Conservation (phyloP, 225 moss, liverwort and hornwort species). For the Polytrichum formosum region DNA sequence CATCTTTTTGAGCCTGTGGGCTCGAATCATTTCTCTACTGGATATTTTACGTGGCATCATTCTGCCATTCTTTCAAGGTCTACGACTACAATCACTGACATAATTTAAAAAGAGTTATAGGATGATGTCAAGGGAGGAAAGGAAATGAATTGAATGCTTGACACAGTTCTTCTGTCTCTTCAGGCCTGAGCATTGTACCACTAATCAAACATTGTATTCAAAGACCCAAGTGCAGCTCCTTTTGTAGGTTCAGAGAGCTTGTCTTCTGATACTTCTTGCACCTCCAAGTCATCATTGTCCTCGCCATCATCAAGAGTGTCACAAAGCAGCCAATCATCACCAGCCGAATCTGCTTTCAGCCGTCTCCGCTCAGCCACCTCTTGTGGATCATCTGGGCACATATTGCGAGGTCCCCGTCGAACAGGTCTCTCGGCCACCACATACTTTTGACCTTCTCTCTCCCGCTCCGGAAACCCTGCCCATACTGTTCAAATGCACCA, state of each 20-base stretch:
- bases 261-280: conserved; percentile 5
- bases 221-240: background rate
- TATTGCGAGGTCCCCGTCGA: conserved; percentile 66
- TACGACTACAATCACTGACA: no score
- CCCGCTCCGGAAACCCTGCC: conserved; percentile 87
- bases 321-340: conserved; percentile 73
- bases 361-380: conserved; percentile 68
- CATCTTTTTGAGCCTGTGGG: background rate
- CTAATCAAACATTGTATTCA: conserved; percentile 4
- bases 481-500: conserved; percentile 51
- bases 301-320: conserved; percentile 57
- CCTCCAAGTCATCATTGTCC: conserved; percentile 29
- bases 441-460: conserved; percentile 91
- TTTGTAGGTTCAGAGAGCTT: conserved; percentile 1
- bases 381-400: conserved; percentile 57
- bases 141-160: background rate
- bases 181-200: background rate
- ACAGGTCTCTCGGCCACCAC: conserved; percentile 86
- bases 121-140: background rate
- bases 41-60: no score
- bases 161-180: background rate
- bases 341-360: conserved; percentile 46
- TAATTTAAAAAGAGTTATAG: no score
- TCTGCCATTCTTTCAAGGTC: no score
- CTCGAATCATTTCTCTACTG: background rate